Evolutionary conservation across 2,329 filamentous ascomycete species (phyloP).

Genomic region (Phaeomoniella chlamydospora): DNA sequence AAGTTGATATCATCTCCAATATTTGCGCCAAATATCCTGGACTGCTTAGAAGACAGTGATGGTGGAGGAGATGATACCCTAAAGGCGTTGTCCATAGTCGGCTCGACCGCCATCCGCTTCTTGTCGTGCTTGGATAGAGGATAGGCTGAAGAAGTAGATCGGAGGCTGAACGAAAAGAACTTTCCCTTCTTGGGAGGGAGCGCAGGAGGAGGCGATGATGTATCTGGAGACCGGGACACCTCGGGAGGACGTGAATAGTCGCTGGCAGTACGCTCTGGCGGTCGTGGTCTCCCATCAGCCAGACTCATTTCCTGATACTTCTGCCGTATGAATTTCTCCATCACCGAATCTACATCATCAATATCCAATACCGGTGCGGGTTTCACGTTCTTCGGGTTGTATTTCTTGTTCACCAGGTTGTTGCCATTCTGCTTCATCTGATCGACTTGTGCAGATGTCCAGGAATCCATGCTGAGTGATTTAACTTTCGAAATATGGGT

Average conservation of each 20-base stretch:
- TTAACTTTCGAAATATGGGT: slow-evolving; percentile 99
- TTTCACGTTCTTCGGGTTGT: slow-evolving; percentile 72
- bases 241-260: slow-evolving; percentile 20
- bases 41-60: slow-evolving; percentile 46
- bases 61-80: slow-evolving; percentile 16
- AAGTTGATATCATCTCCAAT: slow-evolving; percentile 32
- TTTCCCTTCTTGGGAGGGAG: slow-evolving; percentile 46
- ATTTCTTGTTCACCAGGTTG: slow-evolving; percentile 66
- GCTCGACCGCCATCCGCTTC: slow-evolving; percentile 14
- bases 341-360: slow-evolving; percentile 83
- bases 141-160: slow-evolving; percentile 56
- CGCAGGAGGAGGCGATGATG: slow-evolving; percentile 35
- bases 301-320: slow-evolving; percentile 67
- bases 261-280: slow-evolving; percentile 15
- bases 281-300: slow-evolving; percentile 28
- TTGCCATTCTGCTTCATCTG: slow-evolving; percentile 94
- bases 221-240: slow-evolving; percentile 28
- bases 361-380: slow-evolving; percentile 76
- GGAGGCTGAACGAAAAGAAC: slow-evolving; percentile 50
- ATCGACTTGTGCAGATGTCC: slow-evolving; percentile 94
- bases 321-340: slow-evolving; percentile 88
- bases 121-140: slow-evolving; percentile 35
- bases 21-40: slow-evolving; percentile 26
- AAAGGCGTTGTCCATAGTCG: slow-evolving; percentile 10
- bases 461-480: slow-evolving; percentile 95